Percentiles rank a stretch among this genome's conserved stretches.
Evolutionary conservation across 75 land plant species (phyloP).

Genomic region (Chamaecyparis obtusa): DNA sequence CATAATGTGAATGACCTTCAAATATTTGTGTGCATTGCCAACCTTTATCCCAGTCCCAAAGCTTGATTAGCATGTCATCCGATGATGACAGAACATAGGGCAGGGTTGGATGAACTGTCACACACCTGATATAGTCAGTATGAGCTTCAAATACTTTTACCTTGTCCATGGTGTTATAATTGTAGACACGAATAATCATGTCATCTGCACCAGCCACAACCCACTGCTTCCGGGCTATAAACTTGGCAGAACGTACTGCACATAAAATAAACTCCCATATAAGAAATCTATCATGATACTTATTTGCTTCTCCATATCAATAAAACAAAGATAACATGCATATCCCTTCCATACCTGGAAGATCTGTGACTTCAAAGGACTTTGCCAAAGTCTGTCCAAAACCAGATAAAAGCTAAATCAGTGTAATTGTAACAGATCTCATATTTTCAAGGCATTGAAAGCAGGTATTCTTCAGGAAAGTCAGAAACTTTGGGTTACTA

Average conservation of each 20-base stretch:
- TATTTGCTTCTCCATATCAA: neutral
- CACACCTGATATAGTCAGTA: conserved; percentile 94
- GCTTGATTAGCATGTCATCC: conserved; percentile 97
- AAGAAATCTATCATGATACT: neutral
- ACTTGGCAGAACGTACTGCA: conserved; percentile 96
- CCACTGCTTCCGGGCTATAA: conserved; percentile 92
- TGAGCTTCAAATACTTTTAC: conserved; percentile 97
- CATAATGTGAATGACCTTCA: conserved; percentile 98
- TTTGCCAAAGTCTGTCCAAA: conserved; percentile 40
- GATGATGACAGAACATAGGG: conserved; percentile 98
- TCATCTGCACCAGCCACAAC: conserved; percentile 98
- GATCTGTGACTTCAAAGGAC: conserved; percentile 57
- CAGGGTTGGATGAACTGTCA: conserved; percentile 94
- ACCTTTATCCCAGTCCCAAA: conserved; percentile 99
- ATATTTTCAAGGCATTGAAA: neutral
- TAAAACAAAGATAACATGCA: conserved; percentile 10
- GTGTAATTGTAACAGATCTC: neutral
- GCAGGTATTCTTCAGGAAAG: neutral
- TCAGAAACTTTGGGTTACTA: neutral
- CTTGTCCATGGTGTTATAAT: conserved; percentile 98
- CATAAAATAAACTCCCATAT: neutral
- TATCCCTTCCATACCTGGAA: conserved; percentile 34
- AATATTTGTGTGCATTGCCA: conserved; percentile 95
- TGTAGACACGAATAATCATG: conserved; percentile 95
- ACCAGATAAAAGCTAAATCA: neutral